Base-by-base conservation (phyloP, 1,284 basidiomycete species). In the Apiotrichum mycotoxinovorans region DNA sequence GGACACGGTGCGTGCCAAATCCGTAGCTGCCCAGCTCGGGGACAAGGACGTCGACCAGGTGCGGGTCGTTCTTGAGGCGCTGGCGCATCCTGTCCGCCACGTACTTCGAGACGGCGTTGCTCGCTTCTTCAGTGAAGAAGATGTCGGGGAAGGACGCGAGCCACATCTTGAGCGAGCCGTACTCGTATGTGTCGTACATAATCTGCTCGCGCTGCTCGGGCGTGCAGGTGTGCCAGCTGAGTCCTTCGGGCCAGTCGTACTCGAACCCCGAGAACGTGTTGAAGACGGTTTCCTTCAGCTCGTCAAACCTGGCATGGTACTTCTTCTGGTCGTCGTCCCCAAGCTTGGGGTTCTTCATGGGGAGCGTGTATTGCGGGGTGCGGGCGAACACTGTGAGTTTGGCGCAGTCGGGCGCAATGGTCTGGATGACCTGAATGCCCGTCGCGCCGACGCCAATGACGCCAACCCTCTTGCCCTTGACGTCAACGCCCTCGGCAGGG, bases 361-460 rank as follows among this genome's bases (percentile, higher is more conserved):
- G 38, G 37, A 57, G 26, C 7, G 48, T 47, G 49, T 60, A 60
- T 26, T 56, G 54, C 23, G 58, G 58, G 3, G 58, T 60, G 25
- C 58, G 58, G 0, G 54, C 54, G n/a, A 60, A 60, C 14, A 60
- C 55, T 8, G 55, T 60, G 25, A 60, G 37, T 7, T 57, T 26
- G 20, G 35, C 52, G 33, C 43, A 46, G 11, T 56, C 43, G 2
- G 51, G 38, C 1, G 58, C 54, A 26, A 47, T 44, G 14, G 43
- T 10, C 52, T 64, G 61, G 51, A 61, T 51, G 20, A 62, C 54
- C 34, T 51, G 51, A 57, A 51, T 57, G 34, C 58, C 42, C n/a
- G 56, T 46, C 20, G 59, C 60, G 47, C 47, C 55, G 40, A 40
- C 22, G 33, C 58, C 51, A 22, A 61, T 25, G 38, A 60, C 42